These are phyloP conservation scores for Noccaea caerulescens DNA, from an alignment of 345 rosid genomes.

Conservation along the genomic window DNA sequence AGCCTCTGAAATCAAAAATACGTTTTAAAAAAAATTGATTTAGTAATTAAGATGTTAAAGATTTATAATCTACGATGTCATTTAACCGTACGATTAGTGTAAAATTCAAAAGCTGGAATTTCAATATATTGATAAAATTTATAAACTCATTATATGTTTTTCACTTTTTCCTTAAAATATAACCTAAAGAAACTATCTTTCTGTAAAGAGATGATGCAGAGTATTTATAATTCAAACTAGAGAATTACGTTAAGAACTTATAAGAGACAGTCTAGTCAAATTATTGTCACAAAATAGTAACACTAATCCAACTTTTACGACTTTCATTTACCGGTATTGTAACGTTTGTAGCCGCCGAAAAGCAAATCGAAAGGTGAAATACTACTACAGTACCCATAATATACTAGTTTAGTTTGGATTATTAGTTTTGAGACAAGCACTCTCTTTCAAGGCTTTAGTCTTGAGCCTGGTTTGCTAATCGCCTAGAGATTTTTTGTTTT, in stretches of 20 bases:
- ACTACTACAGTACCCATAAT: background rate
- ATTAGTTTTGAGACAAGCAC: too few species aligned
- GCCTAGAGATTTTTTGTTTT: too few species aligned
- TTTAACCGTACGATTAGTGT: background rate
- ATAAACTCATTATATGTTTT: too few species aligned
- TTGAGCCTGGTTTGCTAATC: too few species aligned
- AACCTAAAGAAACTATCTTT: background rate
- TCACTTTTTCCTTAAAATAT: background rate
- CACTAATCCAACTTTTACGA: background rate
- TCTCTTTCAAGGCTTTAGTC: too few species aligned
- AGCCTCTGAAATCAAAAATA: background rate
- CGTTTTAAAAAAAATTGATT: background rate
- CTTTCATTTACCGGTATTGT: slow-evolving; percentile 3
- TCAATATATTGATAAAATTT: background rate
- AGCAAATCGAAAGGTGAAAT: background rate
- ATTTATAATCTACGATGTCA: background rate
- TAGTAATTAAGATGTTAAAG: background rate
- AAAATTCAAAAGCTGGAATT: background rate
- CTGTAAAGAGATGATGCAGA: background rate
- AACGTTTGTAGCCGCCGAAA: slow-evolving; percentile 1
- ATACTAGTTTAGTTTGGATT: too few species aligned
- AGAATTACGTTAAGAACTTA: background rate
- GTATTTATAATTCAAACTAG: background rate
- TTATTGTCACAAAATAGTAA: background rate
- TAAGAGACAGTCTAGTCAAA: background rate